Percentiles rank a stretch among this genome's conserved stretches.
These are phyloP conservation scores for Notholithocarpus densiflorus DNA, from an alignment of 306 rosid species.

Conservation along the genomic window DNA sequence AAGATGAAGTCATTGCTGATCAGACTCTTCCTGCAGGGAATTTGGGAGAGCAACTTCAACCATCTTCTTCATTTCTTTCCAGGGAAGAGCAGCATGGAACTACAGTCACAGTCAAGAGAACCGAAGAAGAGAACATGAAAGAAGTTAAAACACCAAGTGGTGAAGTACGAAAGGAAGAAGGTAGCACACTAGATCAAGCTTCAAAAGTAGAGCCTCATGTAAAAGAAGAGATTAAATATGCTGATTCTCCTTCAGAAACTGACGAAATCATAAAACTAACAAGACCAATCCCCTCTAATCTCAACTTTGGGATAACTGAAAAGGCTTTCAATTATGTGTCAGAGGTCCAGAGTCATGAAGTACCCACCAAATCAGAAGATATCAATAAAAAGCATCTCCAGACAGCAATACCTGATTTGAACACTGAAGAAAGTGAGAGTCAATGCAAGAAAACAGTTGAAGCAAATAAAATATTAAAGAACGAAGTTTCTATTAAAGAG, in stretches of 20 bases:
- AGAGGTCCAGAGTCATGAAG: conserved; percentile 12
- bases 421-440: conserved; percentile 14
- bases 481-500: conserved; percentile 14
- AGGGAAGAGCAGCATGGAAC: not conserved
- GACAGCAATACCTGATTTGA: conserved; percentile 3
- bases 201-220: not conserved
- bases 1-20: not conserved
- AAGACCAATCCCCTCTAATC: not conserved
- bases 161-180: conserved; percentile 2
- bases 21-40: conserved; percentile 3
- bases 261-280: not conserved
- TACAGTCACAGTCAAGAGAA: not conserved
- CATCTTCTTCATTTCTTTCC: not conserved
- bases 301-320: not conserved
- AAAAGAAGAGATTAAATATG: not conserved
- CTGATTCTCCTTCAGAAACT: conserved; percentile 4
- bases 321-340: not conserved
- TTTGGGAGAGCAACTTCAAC: not conserved
- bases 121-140: conserved; percentile 7
- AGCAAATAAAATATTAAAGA: conserved; percentile 10
- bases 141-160: not conserved
- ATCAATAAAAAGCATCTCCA: conserved; percentile 14
- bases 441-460: conserved; percentile 8
- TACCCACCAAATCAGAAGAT: conserved; percentile 15
- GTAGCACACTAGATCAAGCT: not conserved